Evolutionary conservation across 2,329 filamentous ascomycete genomes (phyloP).

Genomic region (Fusarium concolor): DNA sequence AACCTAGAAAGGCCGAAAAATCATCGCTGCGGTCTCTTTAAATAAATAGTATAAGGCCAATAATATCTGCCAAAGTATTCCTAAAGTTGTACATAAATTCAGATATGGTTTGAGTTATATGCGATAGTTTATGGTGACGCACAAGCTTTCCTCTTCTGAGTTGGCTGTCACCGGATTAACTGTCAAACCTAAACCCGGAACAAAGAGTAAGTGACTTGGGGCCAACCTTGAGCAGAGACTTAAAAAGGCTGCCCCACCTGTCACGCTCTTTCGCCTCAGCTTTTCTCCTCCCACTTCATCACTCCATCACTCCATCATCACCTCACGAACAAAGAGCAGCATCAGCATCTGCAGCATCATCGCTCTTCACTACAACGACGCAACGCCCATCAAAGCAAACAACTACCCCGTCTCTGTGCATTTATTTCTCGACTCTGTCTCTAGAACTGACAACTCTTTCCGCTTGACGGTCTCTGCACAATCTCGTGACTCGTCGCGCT

Average conservation of each 20-base stretch:
- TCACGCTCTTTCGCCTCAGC: slow-evolving; percentile 28
- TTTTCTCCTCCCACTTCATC: slow-evolving; percentile 28
- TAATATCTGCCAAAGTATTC: too few species aligned
- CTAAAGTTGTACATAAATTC: too few species aligned
- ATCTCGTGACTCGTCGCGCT: slow-evolving; percentile 46
- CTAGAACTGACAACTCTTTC: slow-evolving; percentile 32
- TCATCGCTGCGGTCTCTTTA: too few species aligned
- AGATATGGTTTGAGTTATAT: too few species aligned
- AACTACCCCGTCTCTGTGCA: slow-evolving; percentile 23
- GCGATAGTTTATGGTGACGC: too few species aligned
- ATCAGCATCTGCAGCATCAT: slow-evolving; percentile 19
- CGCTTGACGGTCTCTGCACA: slow-evolving; percentile 36
- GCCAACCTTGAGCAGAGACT: slow-evolving; percentile 1
- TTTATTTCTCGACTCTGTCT: slow-evolving; percentile 20
- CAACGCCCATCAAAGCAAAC: slow-evolving; percentile 25
- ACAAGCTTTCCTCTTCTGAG: slow-evolving; percentile 9
- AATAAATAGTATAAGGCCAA: too few species aligned
- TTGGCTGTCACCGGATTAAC: slow-evolving; percentile 27
- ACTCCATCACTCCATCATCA: slow-evolving; percentile 37
- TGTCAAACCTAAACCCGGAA: slow-evolving; percentile 4
- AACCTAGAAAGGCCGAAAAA: too few species aligned
- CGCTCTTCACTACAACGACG: slow-evolving; percentile 17
- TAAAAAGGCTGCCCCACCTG: slow-evolving; percentile 41
- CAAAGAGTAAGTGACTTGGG: slow-evolving; percentile 3
- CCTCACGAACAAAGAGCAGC: slow-evolving; percentile 24